These are phyloP conservation scores for Borovskyia barvae DNA, from an alignment of 208 protist species.

Conservation along the genomic window DNA sequence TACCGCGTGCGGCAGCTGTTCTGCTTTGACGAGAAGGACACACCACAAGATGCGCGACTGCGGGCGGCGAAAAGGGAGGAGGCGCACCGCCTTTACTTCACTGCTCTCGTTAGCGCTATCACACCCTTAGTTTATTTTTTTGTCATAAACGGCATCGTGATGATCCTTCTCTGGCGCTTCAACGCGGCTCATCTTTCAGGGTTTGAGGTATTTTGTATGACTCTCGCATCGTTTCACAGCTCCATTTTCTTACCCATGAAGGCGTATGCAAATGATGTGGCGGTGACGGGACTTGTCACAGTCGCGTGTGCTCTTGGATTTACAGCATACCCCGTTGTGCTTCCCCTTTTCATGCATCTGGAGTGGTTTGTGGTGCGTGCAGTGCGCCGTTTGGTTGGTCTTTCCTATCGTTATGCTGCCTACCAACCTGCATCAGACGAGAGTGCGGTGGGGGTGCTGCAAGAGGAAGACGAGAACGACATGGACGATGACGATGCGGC, in stretches of 20 bases:
- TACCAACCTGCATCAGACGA: neutral
- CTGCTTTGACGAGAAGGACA: constrained; percentile 29
- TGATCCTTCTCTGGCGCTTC: constrained; percentile 31
- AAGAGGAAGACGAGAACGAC: constrained; percentile 1
- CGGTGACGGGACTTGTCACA: constrained; percentile 43
- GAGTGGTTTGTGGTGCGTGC: constrained; percentile 33
- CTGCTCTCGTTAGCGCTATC: constrained; percentile 44
- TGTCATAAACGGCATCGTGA: constrained; percentile 34
- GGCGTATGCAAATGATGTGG: constrained; percentile 36
- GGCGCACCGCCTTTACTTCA: constrained; percentile 45
- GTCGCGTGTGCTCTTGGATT: constrained; percentile 66
- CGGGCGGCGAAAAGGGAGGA: constrained; percentile 37
- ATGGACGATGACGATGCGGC: neutral
- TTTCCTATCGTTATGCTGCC: neutral
- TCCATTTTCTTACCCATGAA: constrained; percentile 73
- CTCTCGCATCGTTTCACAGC: constrained; percentile 63
- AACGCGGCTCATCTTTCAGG: constrained; percentile 44
- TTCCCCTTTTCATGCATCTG: constrained; percentile 47
- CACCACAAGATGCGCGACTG: constrained; percentile 33
- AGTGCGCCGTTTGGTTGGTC: neutral
- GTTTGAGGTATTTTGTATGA: constrained; percentile 38
- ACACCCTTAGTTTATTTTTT: constrained; percentile 52
- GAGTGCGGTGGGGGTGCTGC: neutral
- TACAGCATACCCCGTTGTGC: constrained; percentile 64
- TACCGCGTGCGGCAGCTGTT: constrained; percentile 45